A percentile compares a stretch with the other conserved stretches of the same genome.
Evolutionary conservation across 2,329 filamentous ascomycete species (phyloP).

Genomic region (Colletotrichum orbiculare): DNA sequence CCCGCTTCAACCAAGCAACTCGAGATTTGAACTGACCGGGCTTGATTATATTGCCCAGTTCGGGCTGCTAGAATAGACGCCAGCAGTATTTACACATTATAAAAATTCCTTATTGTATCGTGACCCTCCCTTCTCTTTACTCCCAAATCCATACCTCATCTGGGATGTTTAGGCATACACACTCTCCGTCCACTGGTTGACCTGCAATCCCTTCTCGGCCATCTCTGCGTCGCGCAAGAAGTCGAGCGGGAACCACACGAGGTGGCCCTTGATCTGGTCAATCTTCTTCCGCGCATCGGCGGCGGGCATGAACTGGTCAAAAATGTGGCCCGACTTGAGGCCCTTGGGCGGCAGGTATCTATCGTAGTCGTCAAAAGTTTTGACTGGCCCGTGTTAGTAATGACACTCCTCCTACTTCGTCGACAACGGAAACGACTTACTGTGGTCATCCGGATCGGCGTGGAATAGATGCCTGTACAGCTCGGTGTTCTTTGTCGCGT

Average conservation of each 20-base stretch:
- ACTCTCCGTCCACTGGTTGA: slow-evolving; percentile 90
- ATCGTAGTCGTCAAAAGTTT: slow-evolving; percentile 91
- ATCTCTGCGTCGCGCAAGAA: slow-evolving; percentile 87
- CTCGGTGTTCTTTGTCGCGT: slow-evolving; percentile 77
- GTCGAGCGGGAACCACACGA: slow-evolving; percentile 95
- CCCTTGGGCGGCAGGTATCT: slow-evolving; percentile 76
- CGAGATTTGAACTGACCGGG: background rate
- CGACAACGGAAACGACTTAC: slow-evolving; percentile 52
- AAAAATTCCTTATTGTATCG: background rate
- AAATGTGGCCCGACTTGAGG: slow-evolving; percentile 87
- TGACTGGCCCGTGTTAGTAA: slow-evolving; percentile 62
- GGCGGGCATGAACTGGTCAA: slow-evolving; percentile 79
- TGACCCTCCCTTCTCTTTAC: no score
- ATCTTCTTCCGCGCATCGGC: slow-evolving; percentile 80
- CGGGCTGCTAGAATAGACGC: background rate
- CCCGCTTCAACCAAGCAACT: no score
- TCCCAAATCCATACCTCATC: slow-evolving; percentile 55
- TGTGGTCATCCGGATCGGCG: slow-evolving; percentile 88
- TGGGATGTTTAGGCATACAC: slow-evolving; percentile 72
- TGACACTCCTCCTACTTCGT: slow-evolving; percentile 17
- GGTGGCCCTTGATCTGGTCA: slow-evolving; percentile 80
- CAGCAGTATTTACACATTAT: slow-evolving; percentile 24
- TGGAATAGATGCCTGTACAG: slow-evolving; percentile 86
- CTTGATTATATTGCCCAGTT: background rate
- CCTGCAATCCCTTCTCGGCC: slow-evolving; percentile 87